Conservation (phyloP, 2,329 filamentous ascomycete species). For the Didymosphaeria variabile region DNA sequence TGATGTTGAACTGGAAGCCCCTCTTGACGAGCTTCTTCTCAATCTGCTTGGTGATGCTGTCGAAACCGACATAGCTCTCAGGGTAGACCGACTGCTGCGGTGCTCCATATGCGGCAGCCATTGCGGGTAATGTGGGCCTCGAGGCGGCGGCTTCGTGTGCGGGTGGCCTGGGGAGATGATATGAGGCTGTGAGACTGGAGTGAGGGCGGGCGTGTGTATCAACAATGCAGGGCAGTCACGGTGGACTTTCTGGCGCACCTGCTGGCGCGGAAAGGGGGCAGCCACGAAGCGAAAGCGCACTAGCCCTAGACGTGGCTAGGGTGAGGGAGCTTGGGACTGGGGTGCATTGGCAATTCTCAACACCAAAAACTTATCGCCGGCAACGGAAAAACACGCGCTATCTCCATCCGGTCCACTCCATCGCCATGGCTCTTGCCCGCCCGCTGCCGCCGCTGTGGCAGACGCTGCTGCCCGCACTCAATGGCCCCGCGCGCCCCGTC, state of each 20-base stretch:
- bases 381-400: slow-evolving; percentile 12
- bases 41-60: slow-evolving; percentile 99
- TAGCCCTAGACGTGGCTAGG: slow-evolving; percentile 38
- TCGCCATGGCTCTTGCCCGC: slow-evolving; percentile 51
- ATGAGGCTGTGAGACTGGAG: slow-evolving; percentile 21
- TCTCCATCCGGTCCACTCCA: slow-evolving; percentile 1
- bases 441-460: slow-evolving; percentile 54
- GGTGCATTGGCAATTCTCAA: slow-evolving; percentile 38
- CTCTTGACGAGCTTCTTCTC: slow-evolving; percentile 99
- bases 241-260: slow-evolving; percentile 50
- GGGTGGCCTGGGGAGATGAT: slow-evolving; percentile 20
- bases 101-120: slow-evolving; percentile 73
- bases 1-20: slow-evolving; percentile 99
- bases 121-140: slow-evolving; percentile 51
- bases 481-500: slow-evolving; percentile 52
- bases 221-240: slow-evolving; percentile 44
- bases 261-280: slow-evolving; percentile 53
- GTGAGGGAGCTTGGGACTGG: slow-evolving; percentile 34
- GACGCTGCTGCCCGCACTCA: slow-evolving; percentile 63
- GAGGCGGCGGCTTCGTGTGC: slow-evolving; percentile 26
- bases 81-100: slow-evolving; percentile 72
- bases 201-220: slow-evolving; percentile 31
- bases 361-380: slow-evolving; percentile 31
- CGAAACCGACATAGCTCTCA: slow-evolving; percentile 99
- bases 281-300: slow-evolving; percentile 49